phyloP scores from a whole-genome alignment of 192 early-diverging fungal species.

The Chytriomyces hyalinus region DNA sequence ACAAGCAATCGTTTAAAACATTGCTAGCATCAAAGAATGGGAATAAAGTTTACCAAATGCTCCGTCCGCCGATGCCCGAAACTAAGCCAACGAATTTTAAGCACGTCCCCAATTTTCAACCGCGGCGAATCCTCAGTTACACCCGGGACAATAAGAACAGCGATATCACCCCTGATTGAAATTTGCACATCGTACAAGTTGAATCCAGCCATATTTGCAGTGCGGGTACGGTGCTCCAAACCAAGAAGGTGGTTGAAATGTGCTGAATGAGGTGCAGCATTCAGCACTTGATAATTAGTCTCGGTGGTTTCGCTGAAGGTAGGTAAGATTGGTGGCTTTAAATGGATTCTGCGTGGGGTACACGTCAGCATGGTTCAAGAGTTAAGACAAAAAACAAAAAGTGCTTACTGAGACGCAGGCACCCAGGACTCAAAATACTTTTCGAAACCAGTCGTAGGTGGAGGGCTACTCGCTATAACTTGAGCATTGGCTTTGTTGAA shows the following conservation, averaged over 20 bases:
- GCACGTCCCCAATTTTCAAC: constrained; percentile 23
- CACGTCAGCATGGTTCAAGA: not conserved
- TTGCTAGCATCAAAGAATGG: too few relatives aligned
- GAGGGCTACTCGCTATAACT: not conserved
- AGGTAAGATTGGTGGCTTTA: not conserved
- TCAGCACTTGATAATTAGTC: not conserved
- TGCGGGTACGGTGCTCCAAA: not conserved
- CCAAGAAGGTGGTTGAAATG: not conserved
- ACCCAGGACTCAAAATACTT: constrained; percentile 14
- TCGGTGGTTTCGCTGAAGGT: not conserved
- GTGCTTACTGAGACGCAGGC: not conserved
- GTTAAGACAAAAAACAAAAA: not conserved
- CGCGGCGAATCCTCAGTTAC: constrained; percentile 26
- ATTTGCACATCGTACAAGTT: constrained; percentile 17
- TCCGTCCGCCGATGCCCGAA: too few relatives aligned
- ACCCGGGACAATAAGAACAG: constrained; percentile 22
- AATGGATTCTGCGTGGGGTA: not conserved
- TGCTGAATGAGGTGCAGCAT: not conserved
- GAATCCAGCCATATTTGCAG: not conserved
- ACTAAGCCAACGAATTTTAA: constrained; percentile 2
- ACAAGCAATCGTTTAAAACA: too few relatives aligned
- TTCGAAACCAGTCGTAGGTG: not conserved
- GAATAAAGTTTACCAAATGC: not conserved
- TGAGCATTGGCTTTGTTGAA: not conserved
- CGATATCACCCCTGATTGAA: not conserved